Evolutionary conservation across 768 basidiomycete genomes (phyloP), one percentile per base, ranked within the genome.

Genomic region (Pholiota conissans): DNA sequence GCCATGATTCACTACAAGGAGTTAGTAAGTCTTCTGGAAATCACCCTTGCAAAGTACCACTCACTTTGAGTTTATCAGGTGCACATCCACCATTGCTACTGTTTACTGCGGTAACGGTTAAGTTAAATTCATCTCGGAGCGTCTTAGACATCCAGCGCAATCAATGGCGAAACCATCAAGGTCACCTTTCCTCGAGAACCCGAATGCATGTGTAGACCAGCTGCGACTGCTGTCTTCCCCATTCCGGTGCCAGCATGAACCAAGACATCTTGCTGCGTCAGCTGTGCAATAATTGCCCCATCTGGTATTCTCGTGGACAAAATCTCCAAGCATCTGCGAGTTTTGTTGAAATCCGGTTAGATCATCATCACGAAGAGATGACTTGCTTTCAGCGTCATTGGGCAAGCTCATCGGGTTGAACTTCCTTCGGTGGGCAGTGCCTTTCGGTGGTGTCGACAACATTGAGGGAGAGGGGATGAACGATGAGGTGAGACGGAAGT

Each of bases 151-250:
- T 35, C 11, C 0, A 79, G 69, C 0, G 73, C 70, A 3, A 77
- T 63, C 2, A 79, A 59, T 3, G 76, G 77, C 9, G 73, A 75
- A 0, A 79, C 67, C 61, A 77, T 64, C 8, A 79, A 56, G 0
- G 74, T 74, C 0, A 74, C 65, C 56, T 66, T 70, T 2, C 68
- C 70, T 35, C 66, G 59, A 27, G 60, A 65, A 5, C 16, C 52
- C 5, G 61, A 58, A 35, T 68, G 71, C 0, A 67, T 49, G 56
- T 77, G 71, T 1, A 75, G 76, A 0, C 71, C 76, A 14, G 76
- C 76, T 5, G 71, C 76, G 20, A 79, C 62, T 0, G 65, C 66
- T 0, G 77, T 78, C 59, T 79, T 78, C 0, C 76, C 76, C 0
- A 64, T 49, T 0, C 75, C 76, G 1, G 72, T 74, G 2, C 70